phyloP scores from a whole-genome alignment of 2,329 filamentous ascomycete genomes.

The Fusarium vanettenii region DNA sequence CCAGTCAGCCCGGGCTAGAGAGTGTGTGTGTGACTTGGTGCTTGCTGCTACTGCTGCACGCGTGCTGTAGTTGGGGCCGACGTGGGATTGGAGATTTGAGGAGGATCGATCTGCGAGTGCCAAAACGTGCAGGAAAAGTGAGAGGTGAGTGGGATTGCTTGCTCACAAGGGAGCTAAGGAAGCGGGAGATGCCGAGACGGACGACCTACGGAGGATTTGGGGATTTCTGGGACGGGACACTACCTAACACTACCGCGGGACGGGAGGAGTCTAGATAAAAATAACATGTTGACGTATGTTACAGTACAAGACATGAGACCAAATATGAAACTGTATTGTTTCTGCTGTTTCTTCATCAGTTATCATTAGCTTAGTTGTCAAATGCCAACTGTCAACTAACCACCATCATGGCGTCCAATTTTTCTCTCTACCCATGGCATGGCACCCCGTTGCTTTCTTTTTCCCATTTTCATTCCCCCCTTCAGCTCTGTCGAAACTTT shows the following conservation, averaged over 20 bases:
- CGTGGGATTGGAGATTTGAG: conserved; percentile 10
- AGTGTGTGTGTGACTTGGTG: neutral
- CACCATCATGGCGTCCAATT: neutral
- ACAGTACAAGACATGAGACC: neutral
- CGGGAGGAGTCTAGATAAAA: conserved; percentile 14
- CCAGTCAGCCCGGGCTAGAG: neutral
- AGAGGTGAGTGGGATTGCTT: conserved; percentile 15
- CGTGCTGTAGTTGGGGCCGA: conserved; percentile 10
- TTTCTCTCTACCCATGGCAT: neutral
- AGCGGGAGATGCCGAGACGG: conserved; percentile 26
- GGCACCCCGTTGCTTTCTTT: conserved; percentile 17
- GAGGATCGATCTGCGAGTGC: conserved; percentile 26
- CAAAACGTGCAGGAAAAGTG: conserved; percentile 25
- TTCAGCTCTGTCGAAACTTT: conserved; percentile 9
- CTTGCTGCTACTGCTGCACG: neutral
- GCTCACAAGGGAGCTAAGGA: conserved; percentile 16
- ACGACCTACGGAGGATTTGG: neutral
- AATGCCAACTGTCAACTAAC: neutral
- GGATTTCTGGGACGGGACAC: neutral
- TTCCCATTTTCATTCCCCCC: conserved; percentile 2
- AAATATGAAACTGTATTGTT: neutral
- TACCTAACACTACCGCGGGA: neutral
- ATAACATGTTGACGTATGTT: neutral
- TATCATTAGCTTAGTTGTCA: neutral
- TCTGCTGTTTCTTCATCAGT: neutral